Evolutionary conservation across 1,139 yeast genomes (phyloP).

Genomic region (Wickerhamomyces sp.): DNA sequence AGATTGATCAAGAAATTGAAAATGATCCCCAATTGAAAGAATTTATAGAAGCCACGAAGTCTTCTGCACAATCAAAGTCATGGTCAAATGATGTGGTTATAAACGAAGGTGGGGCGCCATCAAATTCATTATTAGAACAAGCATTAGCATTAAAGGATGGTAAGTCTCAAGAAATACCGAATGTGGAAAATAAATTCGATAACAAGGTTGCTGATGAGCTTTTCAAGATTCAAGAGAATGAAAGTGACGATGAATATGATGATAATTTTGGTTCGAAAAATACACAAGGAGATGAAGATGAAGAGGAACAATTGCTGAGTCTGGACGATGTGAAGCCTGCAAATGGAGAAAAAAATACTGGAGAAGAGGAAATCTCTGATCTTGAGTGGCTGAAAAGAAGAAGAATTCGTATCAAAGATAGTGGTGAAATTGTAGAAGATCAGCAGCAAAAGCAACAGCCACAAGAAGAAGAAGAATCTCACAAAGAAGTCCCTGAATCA

Average conservation of each 20-base stretch:
- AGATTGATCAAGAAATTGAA: conserved; percentile 54
- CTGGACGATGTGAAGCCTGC: conserved; percentile 18
- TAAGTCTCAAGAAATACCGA: conserved; percentile 10
- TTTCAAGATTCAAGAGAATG: conserved; percentile 37
- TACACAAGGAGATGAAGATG: conserved; percentile 28
- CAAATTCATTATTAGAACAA: conserved; percentile 32
- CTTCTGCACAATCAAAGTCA: conserved; percentile 41
- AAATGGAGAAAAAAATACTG: conserved; percentile 22
- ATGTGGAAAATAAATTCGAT: conserved; percentile 13
- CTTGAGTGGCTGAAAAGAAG: conserved; percentile 84
- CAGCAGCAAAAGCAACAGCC: conserved; percentile 14
- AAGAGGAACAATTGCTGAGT: conserved; percentile 33
- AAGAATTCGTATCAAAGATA: conserved; percentile 66
- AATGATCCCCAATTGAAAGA: conserved; percentile 70
- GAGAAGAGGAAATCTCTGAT: conserved; percentile 64
- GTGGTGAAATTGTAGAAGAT: conserved; percentile 24
- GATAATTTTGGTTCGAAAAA: conserved; percentile 35
- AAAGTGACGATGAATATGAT: conserved; percentile 66
- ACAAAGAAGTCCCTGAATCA: conserved; percentile 3
- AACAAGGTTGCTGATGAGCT: conserved; percentile 27
- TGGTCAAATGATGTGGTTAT: conserved; percentile 67
- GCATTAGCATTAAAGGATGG: conserved; percentile 32
- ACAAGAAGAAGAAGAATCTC: conserved; percentile 10
- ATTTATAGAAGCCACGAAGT: conserved; percentile 79
- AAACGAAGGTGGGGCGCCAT: conserved; percentile 45